phyloP scores from a whole-genome alignment of 2,329 filamentous ascomycete genomes.

The Volutella citrinella region DNA sequence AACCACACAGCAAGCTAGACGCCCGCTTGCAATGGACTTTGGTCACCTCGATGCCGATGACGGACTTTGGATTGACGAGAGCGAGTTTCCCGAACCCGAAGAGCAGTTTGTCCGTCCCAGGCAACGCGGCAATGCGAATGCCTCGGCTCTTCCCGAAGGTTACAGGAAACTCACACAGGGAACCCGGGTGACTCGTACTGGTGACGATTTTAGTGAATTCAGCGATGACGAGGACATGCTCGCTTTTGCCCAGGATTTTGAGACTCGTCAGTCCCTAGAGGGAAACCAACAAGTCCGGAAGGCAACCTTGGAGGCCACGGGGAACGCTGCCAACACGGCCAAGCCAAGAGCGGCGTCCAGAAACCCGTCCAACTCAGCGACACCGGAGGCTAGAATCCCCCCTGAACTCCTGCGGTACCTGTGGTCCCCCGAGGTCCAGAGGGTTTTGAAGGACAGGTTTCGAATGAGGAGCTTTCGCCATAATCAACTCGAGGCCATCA shows the following conservation, averaged over 20 bases:
- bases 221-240: slow-evolving; percentile 52
- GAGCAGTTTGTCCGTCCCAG: no score
- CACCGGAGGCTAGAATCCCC: slow-evolving; percentile 38
- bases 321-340: slow-evolving; percentile 36
- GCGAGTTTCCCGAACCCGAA: no score
- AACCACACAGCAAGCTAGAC: no score
- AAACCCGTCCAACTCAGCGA: slow-evolving; percentile 24
- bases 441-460: slow-evolving; percentile 78
- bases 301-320: slow-evolving; percentile 47
- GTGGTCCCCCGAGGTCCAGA: slow-evolving; percentile 85
- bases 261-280: slow-evolving; percentile 36
- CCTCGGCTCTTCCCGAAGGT: no score
- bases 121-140: no score
- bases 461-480: slow-evolving; percentile 81
- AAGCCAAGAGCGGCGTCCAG: slow-evolving; percentile 32
- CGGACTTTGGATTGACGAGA: no score
- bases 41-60: no score
- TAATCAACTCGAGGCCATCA: slow-evolving; percentile 94
- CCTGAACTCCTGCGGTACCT: slow-evolving; percentile 60
- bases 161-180: no score
- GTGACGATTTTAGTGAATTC: slow-evolving; percentile 44
- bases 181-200: slow-evolving; percentile 17
- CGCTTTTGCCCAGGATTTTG: slow-evolving; percentile 49
- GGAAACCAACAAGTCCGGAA: no score
- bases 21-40: no score